Base-by-base conservation (phyloP, 371 early-diverging fungal genomes). In the Mucor piriformis region DNA sequence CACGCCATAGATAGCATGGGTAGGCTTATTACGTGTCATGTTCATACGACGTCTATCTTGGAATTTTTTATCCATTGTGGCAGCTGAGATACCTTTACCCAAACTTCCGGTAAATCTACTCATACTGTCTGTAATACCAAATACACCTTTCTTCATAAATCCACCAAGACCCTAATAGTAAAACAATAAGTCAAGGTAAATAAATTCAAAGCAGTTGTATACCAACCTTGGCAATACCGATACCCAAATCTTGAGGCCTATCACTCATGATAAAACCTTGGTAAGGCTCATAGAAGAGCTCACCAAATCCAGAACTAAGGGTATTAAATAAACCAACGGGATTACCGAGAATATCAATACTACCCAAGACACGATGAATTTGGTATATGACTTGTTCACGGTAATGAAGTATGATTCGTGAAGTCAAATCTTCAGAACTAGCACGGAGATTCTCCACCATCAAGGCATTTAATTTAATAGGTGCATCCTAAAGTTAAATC, bases 261-360 rank as follows among this genome's bases (percentile, higher is more conserved):
- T 89, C 89, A 52, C 92, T 93, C 80, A 89, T 89, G 25, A 92
- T 88, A 55, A 95, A 90, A 4, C 96, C 96, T 76, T 92, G 90
- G 56, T 88, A 86, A 0, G 95, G 95, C 63, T 95, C 95, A 75
- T 94, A 95, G 67, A 95, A 95, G 32, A 95, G 78, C 59, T 94
- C 94, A 5, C 84, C 78, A 16, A 94, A 92, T 5, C 95, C 96
- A 33, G 92, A 92, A 52, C 91, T 86, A 12, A 95, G 77, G 29
- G 78, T 93, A 70, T 81, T 88, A 70, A 94, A 95, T 20, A 95
- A 69, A 0, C 95, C 94, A 7, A 95, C 92, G 0, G 96, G 96
- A 59, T 95, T 95, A 24, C 96, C 96, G 21, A 95, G 76, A 34
- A 95, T 71, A 60, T 95, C 95, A 8, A 92, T 94, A 46, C 93